These are phyloP conservation scores for Keithomyces neogunnii DNA, from an alignment of 2,329 filamentous ascomycete species.

Conservation along the genomic window DNA sequence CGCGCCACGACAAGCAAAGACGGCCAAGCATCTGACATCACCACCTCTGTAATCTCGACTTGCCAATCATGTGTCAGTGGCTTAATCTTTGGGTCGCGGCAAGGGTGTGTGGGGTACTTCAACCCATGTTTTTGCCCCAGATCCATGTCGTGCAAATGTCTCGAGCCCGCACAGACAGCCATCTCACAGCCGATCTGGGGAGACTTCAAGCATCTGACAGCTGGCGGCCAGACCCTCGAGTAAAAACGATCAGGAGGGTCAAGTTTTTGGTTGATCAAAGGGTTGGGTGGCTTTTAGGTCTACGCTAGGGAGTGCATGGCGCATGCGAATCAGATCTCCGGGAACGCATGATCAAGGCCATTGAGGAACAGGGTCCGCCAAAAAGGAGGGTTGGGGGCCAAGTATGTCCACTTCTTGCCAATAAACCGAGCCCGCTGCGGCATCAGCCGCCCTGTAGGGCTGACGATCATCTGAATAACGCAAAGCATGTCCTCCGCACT, in stretches of 20 bases:
- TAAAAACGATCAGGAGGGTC: neutral
- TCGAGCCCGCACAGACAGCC: neutral
- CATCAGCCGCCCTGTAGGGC: slow-evolving; percentile 6
- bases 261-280: neutral
- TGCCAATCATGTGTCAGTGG: neutral
- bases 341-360: neutral
- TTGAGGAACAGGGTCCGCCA: slow-evolving; percentile 1
- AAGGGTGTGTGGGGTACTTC: neutral
- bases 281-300: neutral
- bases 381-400: slow-evolving; percentile 3
- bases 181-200: neutral
- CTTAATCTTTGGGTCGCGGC: neutral
- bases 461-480: slow-evolving; percentile 1
- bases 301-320: slow-evolving; percentile 1
- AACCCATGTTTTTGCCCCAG: neutral
- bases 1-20: neutral
- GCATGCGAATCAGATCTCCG: slow-evolving; percentile 4
- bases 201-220: neutral
- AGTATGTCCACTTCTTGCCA: slow-evolving; percentile 2
- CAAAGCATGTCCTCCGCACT: neutral
- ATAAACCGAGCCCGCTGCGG: neutral
- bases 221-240: neutral
- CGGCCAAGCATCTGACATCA: neutral
- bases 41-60: neutral
- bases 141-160: too few species aligned